Conservation (phyloP, 2,329 filamentous ascomycete species). For the Ceratocystis huliohia region DNA sequence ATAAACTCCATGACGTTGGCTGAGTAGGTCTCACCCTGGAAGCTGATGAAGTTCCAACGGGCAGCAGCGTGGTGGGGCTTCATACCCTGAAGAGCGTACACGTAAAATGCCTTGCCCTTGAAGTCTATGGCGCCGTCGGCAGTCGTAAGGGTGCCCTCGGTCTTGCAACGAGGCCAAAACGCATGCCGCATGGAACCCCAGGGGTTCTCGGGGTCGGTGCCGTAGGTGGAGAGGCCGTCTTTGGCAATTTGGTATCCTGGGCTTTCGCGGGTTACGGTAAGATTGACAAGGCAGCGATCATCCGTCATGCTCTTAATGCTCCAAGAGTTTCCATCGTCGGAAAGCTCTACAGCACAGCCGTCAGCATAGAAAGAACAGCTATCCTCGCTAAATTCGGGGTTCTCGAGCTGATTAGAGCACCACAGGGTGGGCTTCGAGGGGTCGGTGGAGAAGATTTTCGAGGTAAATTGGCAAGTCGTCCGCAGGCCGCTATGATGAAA, state of each 20-base stretch:
- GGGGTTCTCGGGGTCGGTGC: conserved; percentile 70
- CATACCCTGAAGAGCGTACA: conserved; percentile 89
- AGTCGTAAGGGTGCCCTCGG: conserved; percentile 74
- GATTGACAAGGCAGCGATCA: conserved; percentile 66
- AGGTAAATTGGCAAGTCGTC: conserved; percentile 86
- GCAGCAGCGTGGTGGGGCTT: conserved; percentile 94
- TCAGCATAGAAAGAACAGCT: conserved; percentile 76
- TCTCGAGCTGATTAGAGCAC: conserved; percentile 66
- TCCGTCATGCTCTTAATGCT: conserved; percentile 85
- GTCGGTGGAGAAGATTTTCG: conserved; percentile 75
- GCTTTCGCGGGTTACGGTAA: conserved; percentile 62
- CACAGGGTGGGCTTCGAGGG: conserved; percentile 63
- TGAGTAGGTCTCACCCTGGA: conserved; percentile 76
- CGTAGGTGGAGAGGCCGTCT: conserved; percentile 72
- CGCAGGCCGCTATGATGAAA: conserved; percentile 57
- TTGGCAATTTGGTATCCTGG: conserved; percentile 78
- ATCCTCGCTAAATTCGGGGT: conserved; percentile 74
- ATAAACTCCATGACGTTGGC: conserved; percentile 93
- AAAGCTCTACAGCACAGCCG: conserved; percentile 72
- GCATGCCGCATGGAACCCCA: conserved; percentile 88
- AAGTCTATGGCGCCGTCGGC: conserved; percentile 71
- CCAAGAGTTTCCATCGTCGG: conserved; percentile 69
- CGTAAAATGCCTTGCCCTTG: conserved; percentile 65
- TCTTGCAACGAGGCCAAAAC: conserved; percentile 82
- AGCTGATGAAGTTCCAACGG: conserved; percentile 86